A percentile compares a stretch with the other conserved stretches of the same genome.
phyloP scores from a whole-genome alignment of 345 rosid species.

The Clausena lansium region DNA sequence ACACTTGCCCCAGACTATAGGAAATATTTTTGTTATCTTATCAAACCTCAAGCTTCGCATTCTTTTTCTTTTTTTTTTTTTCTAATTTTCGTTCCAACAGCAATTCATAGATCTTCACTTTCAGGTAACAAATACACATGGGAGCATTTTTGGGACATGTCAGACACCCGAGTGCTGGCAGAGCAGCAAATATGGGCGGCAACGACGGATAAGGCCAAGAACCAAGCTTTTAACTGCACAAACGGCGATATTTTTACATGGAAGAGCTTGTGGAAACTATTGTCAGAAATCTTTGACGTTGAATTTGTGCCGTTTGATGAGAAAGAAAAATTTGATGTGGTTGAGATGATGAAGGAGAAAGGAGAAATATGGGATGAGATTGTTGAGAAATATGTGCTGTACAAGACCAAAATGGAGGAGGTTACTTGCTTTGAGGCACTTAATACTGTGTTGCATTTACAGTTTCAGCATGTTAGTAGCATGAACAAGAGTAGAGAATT shows the following conservation, averaged over 20 bases:
- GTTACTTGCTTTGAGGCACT: slow-evolving; percentile 23
- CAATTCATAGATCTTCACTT: too few relatives aligned
- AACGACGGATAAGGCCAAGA: slow-evolving; percentile 2
- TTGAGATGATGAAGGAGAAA: neutral
- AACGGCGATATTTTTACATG: slow-evolving; percentile 34
- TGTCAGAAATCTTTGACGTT: slow-evolving; percentile 16
- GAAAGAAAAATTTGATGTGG: slow-evolving; percentile 15
- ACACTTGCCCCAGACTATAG: too few relatives aligned
- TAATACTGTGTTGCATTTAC: slow-evolving; percentile 14
- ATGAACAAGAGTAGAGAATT: slow-evolving; percentile 35
- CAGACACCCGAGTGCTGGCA: slow-evolving; percentile 19
- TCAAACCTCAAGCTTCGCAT: too few relatives aligned
- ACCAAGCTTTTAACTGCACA: slow-evolving; percentile 26
- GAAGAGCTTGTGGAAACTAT: slow-evolving; percentile 25
- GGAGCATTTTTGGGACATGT: slow-evolving; percentile 33
- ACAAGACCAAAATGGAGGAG: slow-evolving; percentile 28
- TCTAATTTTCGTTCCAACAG: too few relatives aligned
- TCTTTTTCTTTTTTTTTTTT: too few relatives aligned
- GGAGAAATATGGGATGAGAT: slow-evolving; percentile 27
- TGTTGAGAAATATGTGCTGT: slow-evolving; percentile 22
- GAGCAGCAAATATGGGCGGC: slow-evolving; percentile 33
- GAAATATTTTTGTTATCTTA: too few relatives aligned
- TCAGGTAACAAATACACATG: slow-evolving; percentile 18
- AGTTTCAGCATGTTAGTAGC: slow-evolving; percentile 34
- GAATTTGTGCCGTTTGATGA: slow-evolving; percentile 27